Base-by-base conservation (phyloP, 371 early-diverging fungal species). In the Mucor indicus region DNA sequence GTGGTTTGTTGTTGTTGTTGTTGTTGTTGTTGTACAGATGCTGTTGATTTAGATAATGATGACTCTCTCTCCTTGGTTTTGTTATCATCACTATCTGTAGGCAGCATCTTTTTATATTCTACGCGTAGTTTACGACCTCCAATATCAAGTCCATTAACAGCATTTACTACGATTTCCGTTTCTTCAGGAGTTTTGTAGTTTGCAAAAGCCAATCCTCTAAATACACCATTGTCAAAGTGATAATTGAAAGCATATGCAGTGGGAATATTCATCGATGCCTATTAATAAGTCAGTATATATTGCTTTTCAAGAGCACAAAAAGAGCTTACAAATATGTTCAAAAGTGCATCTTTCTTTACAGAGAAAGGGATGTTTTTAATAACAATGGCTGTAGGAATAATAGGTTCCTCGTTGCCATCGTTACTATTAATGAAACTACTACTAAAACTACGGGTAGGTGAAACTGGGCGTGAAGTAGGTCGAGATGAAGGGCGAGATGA, bases 291-390 rank as follows among this genome's bases (percentile, higher is more conserved):
- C 1, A 38, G 42, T n/a, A 50, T 15, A 40, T 31, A 21, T 17
- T 36, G 2, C 38, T 54, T 12, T 5, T 22, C n/a, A 38, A 29
- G 11, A 8, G 7, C 9, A 13, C 27, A 22, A 13, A 17, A 9
- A 2, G 13, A 17, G 47, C 57, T 42, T 73, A 80, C 87, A 31
- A 90, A 75, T 19, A 79, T 78, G 24, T 69, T 70, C 35, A 90
- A 51, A 38, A 90, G 78, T 29, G 78, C 82, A 58, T 87, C 89
- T 31, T 87, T 81, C 65, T 87, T 86, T 35, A 90, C 77, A 20
- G 81, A 75, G 65, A 89, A 89, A 32, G 85, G 86, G 53, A 90
- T 90, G 69, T 90, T 90, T 57, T 90, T 90, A 52, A 90, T 87
- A 20, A 89, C 91, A 50, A 90, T 80, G 3, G 89, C 89, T 20